These are phyloP conservation scores for Aspergillus sergii DNA, from an alignment of 2,329 filamentous ascomycete genomes.

Conservation along the genomic window DNA sequence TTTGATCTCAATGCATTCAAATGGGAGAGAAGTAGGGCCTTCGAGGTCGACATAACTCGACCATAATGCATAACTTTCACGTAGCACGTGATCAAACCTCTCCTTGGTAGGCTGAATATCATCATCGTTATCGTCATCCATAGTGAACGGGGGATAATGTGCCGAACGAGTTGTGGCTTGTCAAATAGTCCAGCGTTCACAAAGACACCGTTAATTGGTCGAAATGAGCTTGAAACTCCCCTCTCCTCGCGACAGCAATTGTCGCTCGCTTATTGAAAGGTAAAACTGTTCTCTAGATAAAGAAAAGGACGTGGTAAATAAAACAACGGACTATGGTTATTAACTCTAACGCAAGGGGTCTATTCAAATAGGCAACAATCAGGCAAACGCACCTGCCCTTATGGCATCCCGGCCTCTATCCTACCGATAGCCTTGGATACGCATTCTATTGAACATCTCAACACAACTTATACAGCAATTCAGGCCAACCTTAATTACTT, in stretches of 20 bases:
- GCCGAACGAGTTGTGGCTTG: background rate
- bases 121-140: constrained; percentile 3
- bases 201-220: background rate
- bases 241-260: background rate
- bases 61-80: constrained; percentile 18
- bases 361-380: background rate
- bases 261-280: background rate
- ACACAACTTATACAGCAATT: background rate
- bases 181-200: background rate
- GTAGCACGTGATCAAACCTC: constrained; percentile 16
- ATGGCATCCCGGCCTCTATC: background rate
- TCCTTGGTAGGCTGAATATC: constrained; percentile 18
- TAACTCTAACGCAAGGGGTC: background rate
- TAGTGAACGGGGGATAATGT: background rate
- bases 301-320: background rate
- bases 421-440: background rate
- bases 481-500: background rate
- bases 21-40: constrained; percentile 12
- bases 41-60: constrained; percentile 17
- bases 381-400: background rate
- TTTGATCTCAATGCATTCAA: constrained; percentile 15
- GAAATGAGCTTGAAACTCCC: background rate
- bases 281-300: background rate
- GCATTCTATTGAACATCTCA: background rate
- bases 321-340: background rate